These are phyloP conservation scores for Pseudocercospora vitis DNA, from an alignment of 2,329 filamentous ascomycete genomes.

Conservation along the genomic window DNA sequence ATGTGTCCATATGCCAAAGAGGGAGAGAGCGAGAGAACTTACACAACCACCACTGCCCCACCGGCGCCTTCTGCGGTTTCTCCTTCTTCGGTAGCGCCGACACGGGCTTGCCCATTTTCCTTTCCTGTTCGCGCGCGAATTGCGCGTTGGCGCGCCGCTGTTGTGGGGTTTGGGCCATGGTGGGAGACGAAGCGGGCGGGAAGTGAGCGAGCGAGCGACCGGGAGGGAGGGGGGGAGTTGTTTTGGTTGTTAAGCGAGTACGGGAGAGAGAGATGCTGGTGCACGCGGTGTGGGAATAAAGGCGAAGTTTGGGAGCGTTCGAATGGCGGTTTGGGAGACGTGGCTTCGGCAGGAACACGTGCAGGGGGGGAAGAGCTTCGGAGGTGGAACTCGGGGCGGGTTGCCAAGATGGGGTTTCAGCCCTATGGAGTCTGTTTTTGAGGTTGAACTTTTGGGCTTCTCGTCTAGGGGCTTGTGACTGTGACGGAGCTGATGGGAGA, in stretches of 20 bases:
- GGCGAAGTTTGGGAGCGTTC: too few relatives aligned
- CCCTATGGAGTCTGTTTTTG: not conserved
- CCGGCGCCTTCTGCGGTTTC: slow-evolving; percentile 45
- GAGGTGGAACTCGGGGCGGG: not conserved
- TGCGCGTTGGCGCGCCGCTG: slow-evolving; percentile 79
- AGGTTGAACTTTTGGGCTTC: not conserved
- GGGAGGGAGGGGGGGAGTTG: not conserved
- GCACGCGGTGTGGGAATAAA: too few relatives aligned
- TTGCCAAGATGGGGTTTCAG: not conserved
- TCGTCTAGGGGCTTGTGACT: too few relatives aligned
- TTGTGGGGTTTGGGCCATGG: slow-evolving; percentile 75
- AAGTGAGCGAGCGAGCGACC: not conserved
- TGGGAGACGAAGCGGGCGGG: not conserved
- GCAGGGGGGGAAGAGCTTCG: not conserved
- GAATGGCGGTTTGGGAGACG: too few relatives aligned
- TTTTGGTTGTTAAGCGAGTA: not conserved
- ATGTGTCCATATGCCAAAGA: too few relatives aligned
- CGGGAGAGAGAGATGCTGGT: too few relatives aligned
- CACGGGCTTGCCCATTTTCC: slow-evolving; percentile 69
- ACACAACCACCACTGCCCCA: slow-evolving; percentile 62
- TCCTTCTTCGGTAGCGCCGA: slow-evolving; percentile 47
- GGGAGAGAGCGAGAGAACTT: slow-evolving; percentile 40
- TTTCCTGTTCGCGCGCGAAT: slow-evolving; percentile 71
- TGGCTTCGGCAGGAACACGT: not conserved
- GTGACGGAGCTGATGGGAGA: too few relatives aligned